Evolutionary conservation across 345 rosid genomes (phyloP).

Genomic region (Brassica incana): DNA sequence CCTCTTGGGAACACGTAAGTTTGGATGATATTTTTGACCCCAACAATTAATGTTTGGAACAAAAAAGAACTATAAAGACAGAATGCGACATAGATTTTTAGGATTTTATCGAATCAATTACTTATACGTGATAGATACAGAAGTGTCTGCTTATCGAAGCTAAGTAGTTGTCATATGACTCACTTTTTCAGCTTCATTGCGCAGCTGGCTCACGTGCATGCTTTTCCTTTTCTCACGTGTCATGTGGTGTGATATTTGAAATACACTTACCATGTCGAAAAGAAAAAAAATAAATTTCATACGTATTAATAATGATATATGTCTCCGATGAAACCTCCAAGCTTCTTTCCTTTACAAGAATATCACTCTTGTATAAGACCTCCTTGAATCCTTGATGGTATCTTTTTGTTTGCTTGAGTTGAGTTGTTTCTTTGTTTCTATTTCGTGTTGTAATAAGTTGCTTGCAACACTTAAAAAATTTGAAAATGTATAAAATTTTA

Average conservation of each 20-base stretch:
- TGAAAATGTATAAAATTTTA: too few relatives aligned
- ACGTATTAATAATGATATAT: neutral
- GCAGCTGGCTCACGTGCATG: constrained; percentile 39
- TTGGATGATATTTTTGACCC: constrained; percentile 2
- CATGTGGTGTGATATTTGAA: constrained; percentile 21
- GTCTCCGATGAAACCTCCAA: neutral
- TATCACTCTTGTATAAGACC: neutral
- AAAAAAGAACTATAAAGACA: neutral
- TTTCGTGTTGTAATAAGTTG: too few relatives aligned
- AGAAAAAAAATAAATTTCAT: neutral
- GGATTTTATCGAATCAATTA: neutral
- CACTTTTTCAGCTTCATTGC: constrained; percentile 22
- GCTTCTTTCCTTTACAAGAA: neutral
- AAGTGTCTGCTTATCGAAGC: constrained; percentile 37
- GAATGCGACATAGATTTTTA: neutral
- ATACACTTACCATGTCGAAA: constrained; percentile 7
- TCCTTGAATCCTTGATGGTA: too few relatives aligned
- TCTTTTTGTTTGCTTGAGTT: too few relatives aligned
- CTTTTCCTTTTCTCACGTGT: constrained; percentile 36
- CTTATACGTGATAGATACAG: constrained; percentile 7
- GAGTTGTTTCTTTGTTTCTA: too few relatives aligned
- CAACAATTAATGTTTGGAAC: neutral
- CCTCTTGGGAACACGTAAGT: constrained; percentile 17
- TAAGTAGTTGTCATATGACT: constrained; percentile 28
- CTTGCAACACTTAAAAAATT: too few relatives aligned